phyloP scores from a whole-genome alignment of 106 monocot species.

The Apostasia ramifera region DNA sequence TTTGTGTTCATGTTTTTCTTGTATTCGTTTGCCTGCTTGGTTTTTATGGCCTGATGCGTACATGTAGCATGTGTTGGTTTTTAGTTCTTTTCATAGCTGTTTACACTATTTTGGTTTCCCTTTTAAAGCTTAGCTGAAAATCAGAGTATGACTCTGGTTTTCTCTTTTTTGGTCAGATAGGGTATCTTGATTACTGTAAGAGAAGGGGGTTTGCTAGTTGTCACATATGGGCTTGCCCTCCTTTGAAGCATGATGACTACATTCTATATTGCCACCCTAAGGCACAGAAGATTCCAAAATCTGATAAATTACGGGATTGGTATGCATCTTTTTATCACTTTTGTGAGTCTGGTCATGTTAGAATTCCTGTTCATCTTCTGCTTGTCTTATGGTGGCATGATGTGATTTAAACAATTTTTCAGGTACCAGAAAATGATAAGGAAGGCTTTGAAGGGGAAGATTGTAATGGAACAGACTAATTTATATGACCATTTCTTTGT shows the following conservation, averaged over 20 bases:
- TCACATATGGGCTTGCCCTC: conserved; percentile 74
- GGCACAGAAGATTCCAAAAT: conserved; percentile 62
- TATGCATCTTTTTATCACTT: conserved; percentile 13
- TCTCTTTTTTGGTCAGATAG: conserved; percentile 32
- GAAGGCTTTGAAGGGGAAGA: conserved; percentile 62
- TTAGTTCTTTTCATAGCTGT: neutral
- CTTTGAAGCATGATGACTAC: conserved; percentile 57
- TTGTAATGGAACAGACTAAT: conserved; percentile 67
- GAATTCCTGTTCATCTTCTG: neutral
- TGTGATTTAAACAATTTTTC: neutral
- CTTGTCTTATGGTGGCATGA: neutral
- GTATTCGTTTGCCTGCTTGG: neutral
- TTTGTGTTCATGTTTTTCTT: neutral
- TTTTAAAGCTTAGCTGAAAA: neutral
- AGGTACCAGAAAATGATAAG: conserved; percentile 68
- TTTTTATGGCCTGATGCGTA: neutral
- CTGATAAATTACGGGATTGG: conserved; percentile 74
- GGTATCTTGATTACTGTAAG: conserved; percentile 74
- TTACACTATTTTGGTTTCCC: neutral
- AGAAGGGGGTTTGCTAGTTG: conserved; percentile 62
- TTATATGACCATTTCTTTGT: conserved; percentile 72
- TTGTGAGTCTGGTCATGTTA: neutral
- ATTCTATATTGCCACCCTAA: conserved; percentile 81
- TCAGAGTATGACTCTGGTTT: neutral
- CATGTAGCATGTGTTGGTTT: neutral